These are phyloP conservation scores for Cyberlindnera saturnus DNA, from an alignment of 805 yeast species.

Conservation along the genomic window DNA sequence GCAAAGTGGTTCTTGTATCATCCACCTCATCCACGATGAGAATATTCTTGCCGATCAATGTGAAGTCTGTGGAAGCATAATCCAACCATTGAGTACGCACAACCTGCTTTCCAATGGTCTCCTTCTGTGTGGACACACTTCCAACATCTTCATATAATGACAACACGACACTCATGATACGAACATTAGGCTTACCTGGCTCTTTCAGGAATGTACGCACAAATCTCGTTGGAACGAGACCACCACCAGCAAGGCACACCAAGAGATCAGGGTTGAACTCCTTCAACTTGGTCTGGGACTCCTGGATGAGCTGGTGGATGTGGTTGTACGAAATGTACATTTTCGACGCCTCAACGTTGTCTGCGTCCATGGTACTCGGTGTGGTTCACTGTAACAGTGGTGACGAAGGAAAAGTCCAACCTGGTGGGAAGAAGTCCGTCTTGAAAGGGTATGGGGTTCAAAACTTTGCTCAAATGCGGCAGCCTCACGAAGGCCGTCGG, in stretches of 20 bases:
- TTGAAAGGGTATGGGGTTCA: too few species aligned
- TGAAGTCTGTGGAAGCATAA: constrained; percentile 52
- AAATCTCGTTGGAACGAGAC: constrained; percentile 96
- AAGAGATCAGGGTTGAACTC: constrained; percentile 80
- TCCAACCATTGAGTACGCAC: constrained; percentile 83
- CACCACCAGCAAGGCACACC: constrained; percentile 97
- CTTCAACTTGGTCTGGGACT: constrained; percentile 54
- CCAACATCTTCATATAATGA: constrained; percentile 84
- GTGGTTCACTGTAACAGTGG: background rate
- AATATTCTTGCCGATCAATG: constrained; percentile 63
- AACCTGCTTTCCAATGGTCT: constrained; percentile 58
- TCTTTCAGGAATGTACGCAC: constrained; percentile 87
- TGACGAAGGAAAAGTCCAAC: too few species aligned
- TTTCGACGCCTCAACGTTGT: constrained; percentile 30
- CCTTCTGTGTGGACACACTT: constrained; percentile 50
- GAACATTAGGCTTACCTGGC: constrained; percentile 80
- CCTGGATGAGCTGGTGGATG: constrained; percentile 69
- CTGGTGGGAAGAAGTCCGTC: too few species aligned
- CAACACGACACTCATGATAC: constrained; percentile 91
- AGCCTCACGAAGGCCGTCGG: too few species aligned
- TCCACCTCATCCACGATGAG: constrained; percentile 81
- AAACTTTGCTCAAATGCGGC: too few species aligned
- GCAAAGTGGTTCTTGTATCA: constrained; percentile 80
- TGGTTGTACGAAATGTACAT: constrained; percentile 77
- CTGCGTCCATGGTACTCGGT: constrained; percentile 13